phyloP scores from a whole-genome alignment of 805 yeast species.

The Kluyveromyces aestuarii region DNA sequence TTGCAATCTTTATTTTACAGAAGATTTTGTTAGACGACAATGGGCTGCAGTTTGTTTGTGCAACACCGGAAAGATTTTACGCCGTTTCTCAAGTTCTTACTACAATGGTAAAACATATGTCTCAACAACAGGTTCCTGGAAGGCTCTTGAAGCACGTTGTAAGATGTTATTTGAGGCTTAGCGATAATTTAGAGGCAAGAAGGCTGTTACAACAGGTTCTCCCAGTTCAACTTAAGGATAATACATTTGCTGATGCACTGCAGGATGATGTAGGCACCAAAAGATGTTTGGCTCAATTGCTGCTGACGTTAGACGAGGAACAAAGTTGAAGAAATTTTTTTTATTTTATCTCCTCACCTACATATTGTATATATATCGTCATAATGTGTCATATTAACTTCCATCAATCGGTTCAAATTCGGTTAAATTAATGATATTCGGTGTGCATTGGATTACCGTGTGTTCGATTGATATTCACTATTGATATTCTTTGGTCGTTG shows the following conservation, averaged over 20 bases:
- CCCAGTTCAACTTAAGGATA: conserved; percentile 74
- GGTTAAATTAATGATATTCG: too few species aligned
- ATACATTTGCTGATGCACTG: conserved; percentile 64
- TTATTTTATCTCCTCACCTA: background rate
- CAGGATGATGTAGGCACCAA: conserved; percentile 86
- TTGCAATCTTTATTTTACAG: conserved; percentile 92
- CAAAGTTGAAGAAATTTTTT: background rate
- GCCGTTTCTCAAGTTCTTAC: conserved; percentile 87
- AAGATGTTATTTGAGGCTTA: conserved; percentile 81
- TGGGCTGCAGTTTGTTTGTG: conserved; percentile 87
- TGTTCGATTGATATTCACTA: too few species aligned
- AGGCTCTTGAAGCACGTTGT: conserved; percentile 87
- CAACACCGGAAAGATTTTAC: conserved; percentile 87
- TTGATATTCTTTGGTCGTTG: too few species aligned
- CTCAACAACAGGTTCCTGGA: conserved; percentile 59
- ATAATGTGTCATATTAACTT: background rate
- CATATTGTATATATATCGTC: background rate
- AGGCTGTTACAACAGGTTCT: conserved; percentile 73
- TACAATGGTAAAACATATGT: conserved; percentile 80
- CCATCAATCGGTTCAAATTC: too few species aligned
- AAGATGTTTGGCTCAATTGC: conserved; percentile 74
- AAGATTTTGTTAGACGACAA: conserved; percentile 86
- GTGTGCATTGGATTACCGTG: too few species aligned
- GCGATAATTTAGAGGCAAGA: conserved; percentile 86
- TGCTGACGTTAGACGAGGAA: conserved; percentile 51